Evolutionary conservation across 257 asterid species (phyloP).

Genomic region (Anisodus acutangulus): DNA sequence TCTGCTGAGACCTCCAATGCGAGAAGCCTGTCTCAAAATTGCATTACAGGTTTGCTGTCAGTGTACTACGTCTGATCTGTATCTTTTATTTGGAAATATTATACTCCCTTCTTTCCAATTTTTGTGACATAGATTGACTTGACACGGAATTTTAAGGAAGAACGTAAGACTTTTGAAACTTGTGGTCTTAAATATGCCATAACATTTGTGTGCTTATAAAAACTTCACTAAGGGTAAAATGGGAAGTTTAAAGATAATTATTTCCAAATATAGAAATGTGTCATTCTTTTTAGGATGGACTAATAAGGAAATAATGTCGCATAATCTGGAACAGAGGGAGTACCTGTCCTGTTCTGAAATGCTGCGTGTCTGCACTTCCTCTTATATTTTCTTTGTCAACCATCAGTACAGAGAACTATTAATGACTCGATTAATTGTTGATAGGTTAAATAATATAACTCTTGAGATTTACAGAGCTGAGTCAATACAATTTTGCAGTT

Average conservation of each 20-base stretch:
- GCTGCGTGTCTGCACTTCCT: conserved; percentile 16
- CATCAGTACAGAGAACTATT: conserved; percentile 12
- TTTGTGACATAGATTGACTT: neutral
- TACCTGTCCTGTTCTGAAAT: neutral
- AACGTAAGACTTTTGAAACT: neutral
- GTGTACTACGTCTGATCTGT: conserved; percentile 31
- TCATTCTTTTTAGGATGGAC: neutral
- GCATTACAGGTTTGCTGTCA: conserved; percentile 72
- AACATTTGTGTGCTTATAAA: neutral
- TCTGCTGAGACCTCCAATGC: conserved; percentile 87
- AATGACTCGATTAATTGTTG: neutral
- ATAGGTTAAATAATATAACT: neutral
- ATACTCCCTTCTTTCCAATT: neutral
- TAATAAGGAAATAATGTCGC: neutral
- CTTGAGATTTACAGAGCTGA: conserved; percentile 11
- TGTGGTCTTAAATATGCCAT: neutral
- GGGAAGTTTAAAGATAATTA: neutral
- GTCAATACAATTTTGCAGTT: conserved; percentile 7
- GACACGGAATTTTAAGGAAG: neutral
- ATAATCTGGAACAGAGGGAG: neutral
- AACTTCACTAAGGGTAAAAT: neutral
- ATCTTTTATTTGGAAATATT: conserved; percentile 8
- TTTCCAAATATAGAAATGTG: neutral
- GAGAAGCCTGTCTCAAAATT: conserved; percentile 81
- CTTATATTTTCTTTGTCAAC: conserved; percentile 1